phyloP scores from a whole-genome alignment of 768 basidiomycete genomes.

The Tricholoma saponaceum region DNA sequence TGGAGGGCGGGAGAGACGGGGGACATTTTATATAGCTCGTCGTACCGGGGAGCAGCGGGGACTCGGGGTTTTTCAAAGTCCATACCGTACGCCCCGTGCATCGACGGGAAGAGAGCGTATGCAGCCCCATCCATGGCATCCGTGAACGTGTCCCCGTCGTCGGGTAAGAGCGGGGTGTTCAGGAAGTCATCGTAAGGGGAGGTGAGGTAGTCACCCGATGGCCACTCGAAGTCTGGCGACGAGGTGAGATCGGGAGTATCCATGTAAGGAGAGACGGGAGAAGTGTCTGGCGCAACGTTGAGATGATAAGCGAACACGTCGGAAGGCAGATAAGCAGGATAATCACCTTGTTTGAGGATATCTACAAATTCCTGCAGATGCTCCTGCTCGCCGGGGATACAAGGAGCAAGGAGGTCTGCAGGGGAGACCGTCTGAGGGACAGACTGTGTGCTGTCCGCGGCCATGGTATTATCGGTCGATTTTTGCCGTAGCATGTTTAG shows the following conservation, averaged over 20 bases:
- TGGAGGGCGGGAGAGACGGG: conserved; percentile 45
- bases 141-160: conserved; percentile 7
- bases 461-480: conserved; percentile 33
- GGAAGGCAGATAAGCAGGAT: conserved; percentile 14
- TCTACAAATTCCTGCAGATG: conserved; percentile 15
- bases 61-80: conserved; percentile 10
- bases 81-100: background rate
- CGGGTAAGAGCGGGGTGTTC: conserved; percentile 15
- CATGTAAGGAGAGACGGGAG: conserved; percentile 16
- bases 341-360: conserved; percentile 12
- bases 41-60: conserved; percentile 5
- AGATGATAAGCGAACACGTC: conserved; percentile 4
- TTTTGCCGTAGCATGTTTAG: conserved; percentile 62
- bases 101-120: conserved; percentile 20
- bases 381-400: conserved; percentile 17
- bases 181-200: conserved; percentile 14
- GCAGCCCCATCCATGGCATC: conserved; percentile 30
- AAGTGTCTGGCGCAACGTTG: background rate
- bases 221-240: conserved; percentile 4
- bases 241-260: background rate
- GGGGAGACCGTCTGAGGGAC: conserved; percentile 17
- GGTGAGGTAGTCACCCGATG: background rate
- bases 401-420: conserved; percentile 20
- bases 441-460: conserved; percentile 26
- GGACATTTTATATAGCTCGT: conserved; percentile 41